These are phyloP conservation scores for Sporobolomyces roseus DNA, from an alignment of 768 basidiomycete species.

Conservation along the genomic window DNA sequence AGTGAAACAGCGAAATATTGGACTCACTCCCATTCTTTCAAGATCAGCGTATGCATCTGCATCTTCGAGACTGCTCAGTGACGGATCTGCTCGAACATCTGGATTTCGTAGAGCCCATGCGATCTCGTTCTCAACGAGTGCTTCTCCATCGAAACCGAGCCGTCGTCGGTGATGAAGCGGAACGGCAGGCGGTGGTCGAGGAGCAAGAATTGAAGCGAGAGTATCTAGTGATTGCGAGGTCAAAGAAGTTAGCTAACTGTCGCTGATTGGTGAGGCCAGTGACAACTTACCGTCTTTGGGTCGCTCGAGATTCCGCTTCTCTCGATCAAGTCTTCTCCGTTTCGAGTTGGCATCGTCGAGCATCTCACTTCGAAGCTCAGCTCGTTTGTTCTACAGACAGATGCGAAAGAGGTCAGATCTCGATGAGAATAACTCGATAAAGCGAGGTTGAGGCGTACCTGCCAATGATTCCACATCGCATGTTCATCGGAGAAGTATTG, in stretches of 20 bases:
- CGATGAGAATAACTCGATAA: too few relatives aligned
- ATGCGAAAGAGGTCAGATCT: background rate
- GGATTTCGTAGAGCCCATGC: slow-evolving; percentile 39
- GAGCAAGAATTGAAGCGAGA: slow-evolving; percentile 37
- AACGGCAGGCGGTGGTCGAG: slow-evolving; percentile 22
- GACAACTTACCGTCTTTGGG: slow-evolving; percentile 29
- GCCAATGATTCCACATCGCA: slow-evolving; percentile 87
- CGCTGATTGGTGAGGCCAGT: background rate
- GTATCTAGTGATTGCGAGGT: slow-evolving; percentile 36
- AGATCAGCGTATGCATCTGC: slow-evolving; percentile 39
- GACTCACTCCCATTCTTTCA: slow-evolving; percentile 45
- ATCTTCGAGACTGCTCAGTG: slow-evolving; percentile 34
- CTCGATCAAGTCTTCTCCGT: slow-evolving; percentile 75
- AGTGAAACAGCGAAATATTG: too few relatives aligned
- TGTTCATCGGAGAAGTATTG: slow-evolving; percentile 67
- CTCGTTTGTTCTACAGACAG: slow-evolving; percentile 60
- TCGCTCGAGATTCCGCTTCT: slow-evolving; percentile 70
- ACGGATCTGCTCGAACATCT: slow-evolving; percentile 35
- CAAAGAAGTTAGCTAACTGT: background rate
- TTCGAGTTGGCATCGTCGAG: slow-evolving; percentile 85
- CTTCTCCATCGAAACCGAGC: slow-evolving; percentile 35
- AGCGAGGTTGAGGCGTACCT: slow-evolving; percentile 56
- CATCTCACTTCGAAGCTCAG: slow-evolving; percentile 78
- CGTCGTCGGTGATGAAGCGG: slow-evolving; percentile 38
- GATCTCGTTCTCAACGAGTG: slow-evolving; percentile 42